Evolutionary conservation across 768 basidiomycete species (phyloP), one percentile per base, ranked within the genome.

Genomic region (Cytidiella melzeri): DNA sequence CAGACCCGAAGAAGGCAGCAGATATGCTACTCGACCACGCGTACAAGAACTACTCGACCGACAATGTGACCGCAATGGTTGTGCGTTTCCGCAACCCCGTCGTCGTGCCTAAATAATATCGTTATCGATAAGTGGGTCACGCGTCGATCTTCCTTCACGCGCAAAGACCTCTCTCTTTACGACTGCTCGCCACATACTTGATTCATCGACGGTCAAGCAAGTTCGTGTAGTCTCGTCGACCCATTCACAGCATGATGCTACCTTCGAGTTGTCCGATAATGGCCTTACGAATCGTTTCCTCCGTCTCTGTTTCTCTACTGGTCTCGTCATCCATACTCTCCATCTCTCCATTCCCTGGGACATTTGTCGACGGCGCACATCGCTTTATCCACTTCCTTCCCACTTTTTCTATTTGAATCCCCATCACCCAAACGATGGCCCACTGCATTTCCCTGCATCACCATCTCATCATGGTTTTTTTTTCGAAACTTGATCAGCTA

Each of bases 31-130:
- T 98, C 50, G 81, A 89, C 51, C 83, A 94, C 58, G 96, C 96
- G 15, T 75, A 96, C 43, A 72, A 78, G 13, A 82, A 87, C 61
- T 94, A 92, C 68, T 93, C 93, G 13, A 88, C 87, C 37, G 96
- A 99, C 67, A 99, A 99, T 68, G 83, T 98, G 43, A 94, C 90
- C 28, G 87, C 92, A 24, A 66, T 97, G 47, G 90, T 97, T 47
- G 76, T 98, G 26, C 81, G 90, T 43, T 89, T 95, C 73, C 84
- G 83, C 61, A 68, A 68, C 24, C 63, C 67, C 30, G 30, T 34
- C 30, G 30, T 34, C 7, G 30, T 34, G 30, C 15, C 30, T 34
- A 34, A 34, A 7, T 34, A 15, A 34, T 34, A 7, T 34, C 30
- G 30, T 15, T 34, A 34, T 34, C 30, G 30, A 7, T 34, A 34